Evolutionary conservation across 306 rosid genomes (phyloP).

Genomic region (Acacia acuminata): DNA sequence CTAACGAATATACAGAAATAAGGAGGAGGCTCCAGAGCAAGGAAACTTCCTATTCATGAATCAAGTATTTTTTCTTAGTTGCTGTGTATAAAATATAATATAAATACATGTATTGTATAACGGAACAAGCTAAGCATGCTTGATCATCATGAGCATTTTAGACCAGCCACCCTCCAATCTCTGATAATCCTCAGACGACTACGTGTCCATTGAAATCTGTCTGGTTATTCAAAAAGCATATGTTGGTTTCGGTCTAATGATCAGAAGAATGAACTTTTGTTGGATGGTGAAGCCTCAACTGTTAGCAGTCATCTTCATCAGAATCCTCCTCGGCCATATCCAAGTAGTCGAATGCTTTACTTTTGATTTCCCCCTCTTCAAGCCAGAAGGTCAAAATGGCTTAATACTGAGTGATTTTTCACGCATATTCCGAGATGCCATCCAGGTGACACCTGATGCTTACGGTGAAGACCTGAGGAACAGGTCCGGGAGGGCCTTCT

Average conservation of each 20-base stretch:
- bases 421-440: constrained; percentile 17
- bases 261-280: neutral
- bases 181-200: neutral
- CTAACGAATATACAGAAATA: neutral
- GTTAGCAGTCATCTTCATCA: constrained; percentile 23
- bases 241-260: neutral
- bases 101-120: neutral
- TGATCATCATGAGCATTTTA: neutral
- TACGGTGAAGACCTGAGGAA: neutral
- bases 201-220: neutral
- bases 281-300: neutral
- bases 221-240: neutral
- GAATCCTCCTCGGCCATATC: neutral
- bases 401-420: neutral
- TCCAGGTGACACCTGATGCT: constrained; percentile 51
- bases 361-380: constrained; percentile 40
- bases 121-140: neutral
- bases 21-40: neutral
- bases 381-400: neutral
- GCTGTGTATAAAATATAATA: neutral
- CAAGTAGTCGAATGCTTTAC: constrained; percentile 20
- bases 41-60: neutral
- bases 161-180: neutral
- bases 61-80: neutral
- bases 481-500: constrained; percentile 38